Base-by-base conservation (phyloP, 2,329 filamentous ascomycete genomes). In the Aspergillus puulaauensis region DNA sequence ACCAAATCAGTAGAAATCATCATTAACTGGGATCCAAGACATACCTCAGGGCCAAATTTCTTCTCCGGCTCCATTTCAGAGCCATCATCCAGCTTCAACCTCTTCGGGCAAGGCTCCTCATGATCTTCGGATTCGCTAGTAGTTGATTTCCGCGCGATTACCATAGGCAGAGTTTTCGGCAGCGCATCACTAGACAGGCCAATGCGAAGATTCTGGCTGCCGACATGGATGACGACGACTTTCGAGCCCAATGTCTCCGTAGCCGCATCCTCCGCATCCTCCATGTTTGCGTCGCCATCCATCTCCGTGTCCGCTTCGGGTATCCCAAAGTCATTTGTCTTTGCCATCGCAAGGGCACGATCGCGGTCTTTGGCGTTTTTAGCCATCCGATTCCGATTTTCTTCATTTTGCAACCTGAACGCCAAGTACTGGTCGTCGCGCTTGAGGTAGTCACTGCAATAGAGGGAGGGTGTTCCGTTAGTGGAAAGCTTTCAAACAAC, bases 361-460 rank as follows among this genome's bases (percentile, higher is more conserved):
- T 97, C 93, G 66, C 89, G 87, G 68, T 97, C 93, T 71, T 95
- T 91, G 23, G 92, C 92, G 57, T 83, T 89, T 74, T 93, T 91
- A 37, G 95, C 88, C 74, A 96, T 89, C 60, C 87, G 85, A 62
- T 95, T 92, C 64, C 91, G 84, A 51, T 86, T 88, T 66, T 93
- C 91, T 73, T 99, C 95, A 75, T 88, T 89, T 68, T 96, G 91
- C 15, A 96, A 84, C 68, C 95, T 88, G 56, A 93, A 86, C 12
- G 93, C 91, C 35, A 99, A 86, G 59, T 96, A 88, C 78, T 99
- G 95, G 69, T 98, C 95, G 79, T 99, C 95, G 70, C 93, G 89
- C 80, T 99, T 99, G 78, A 99, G 90, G 68, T 96, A 99, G 72
- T 99, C 95, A 60, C 92, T 96, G 66, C 33, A 54, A 46, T 57